phyloP scores from a whole-genome alignment of 108 stramenopile genomes.

The Cyclotella choctawhatcheeana region DNA sequence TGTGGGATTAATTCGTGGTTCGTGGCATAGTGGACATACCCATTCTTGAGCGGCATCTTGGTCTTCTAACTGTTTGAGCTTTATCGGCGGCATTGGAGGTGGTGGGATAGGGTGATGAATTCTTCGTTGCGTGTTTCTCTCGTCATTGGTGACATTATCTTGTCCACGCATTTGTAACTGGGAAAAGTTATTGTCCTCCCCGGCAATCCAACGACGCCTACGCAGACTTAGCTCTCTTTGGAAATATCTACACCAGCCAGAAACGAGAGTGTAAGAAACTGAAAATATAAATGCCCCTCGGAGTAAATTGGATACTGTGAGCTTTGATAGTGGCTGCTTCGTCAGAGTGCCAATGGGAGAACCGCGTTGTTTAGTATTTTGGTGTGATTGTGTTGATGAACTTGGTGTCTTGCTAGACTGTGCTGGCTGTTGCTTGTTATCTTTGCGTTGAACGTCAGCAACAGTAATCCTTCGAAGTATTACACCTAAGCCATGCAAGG shows the following conservation, averaged over 20 bases:
- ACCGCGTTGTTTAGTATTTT: background rate
- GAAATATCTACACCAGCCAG: conserved; percentile 46
- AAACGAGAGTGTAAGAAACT: conserved; percentile 36
- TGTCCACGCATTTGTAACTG: too few species aligned
- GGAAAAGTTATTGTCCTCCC: conserved; percentile 19
- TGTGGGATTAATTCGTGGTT: conserved; percentile 71
- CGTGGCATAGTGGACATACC: conserved; percentile 74
- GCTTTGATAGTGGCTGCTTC: too few species aligned
- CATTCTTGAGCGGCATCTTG: conserved; percentile 24
- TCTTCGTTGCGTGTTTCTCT: conserved; percentile 1
- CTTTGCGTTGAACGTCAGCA: conserved; percentile 56
- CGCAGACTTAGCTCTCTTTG: conserved; percentile 41
- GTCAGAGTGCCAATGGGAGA: too few species aligned
- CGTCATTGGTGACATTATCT: conserved; percentile 5
- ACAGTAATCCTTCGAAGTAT: conserved; percentile 73
- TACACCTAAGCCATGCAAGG: conserved; percentile 56
- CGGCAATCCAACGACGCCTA: conserved; percentile 55
- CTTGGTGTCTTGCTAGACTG: background rate
- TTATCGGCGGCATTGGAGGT: conserved; percentile 48
- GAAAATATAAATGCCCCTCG: conserved; percentile 43
- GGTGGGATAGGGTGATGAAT: conserved; percentile 52
- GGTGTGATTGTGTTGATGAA: background rate
- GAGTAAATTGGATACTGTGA: conserved; percentile 30
- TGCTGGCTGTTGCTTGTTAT: background rate
- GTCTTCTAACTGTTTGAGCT: conserved; percentile 8